Evolutionary conservation across 2,329 filamentous ascomycete species (phyloP).

Genomic region (Rosellinia necatrix): DNA sequence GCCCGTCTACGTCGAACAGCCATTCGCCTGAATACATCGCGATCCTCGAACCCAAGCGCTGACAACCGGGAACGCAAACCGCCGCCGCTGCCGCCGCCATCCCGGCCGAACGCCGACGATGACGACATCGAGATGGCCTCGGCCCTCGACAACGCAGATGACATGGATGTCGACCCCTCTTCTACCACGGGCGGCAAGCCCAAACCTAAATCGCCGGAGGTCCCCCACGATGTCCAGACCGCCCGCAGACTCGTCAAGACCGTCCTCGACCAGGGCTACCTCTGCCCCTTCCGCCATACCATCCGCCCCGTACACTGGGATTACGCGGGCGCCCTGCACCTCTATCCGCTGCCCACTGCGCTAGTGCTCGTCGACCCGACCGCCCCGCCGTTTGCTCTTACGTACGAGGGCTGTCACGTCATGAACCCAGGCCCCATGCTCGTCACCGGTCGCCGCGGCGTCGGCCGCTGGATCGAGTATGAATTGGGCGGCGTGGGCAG

Average conservation of each 20-base stretch:
- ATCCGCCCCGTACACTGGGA: constrained; percentile 90
- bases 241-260: constrained; percentile 87
- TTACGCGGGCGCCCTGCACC: constrained; percentile 72
- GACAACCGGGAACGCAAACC: constrained; percentile 29
- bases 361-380: constrained; percentile 83
- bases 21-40: constrained; percentile 65
- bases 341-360: constrained; percentile 88
- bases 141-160: constrained; percentile 35
- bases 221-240: constrained; percentile 58
- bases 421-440: constrained; percentile 87
- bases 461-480: constrained; percentile 87
- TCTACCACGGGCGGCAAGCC: neutral
- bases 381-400: constrained; percentile 80
- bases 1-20: constrained; percentile 77
- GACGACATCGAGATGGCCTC: constrained; percentile 44
- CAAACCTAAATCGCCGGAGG: constrained; percentile 16
- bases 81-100: constrained; percentile 11
- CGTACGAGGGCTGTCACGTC: constrained; percentile 93
- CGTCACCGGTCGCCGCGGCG: constrained; percentile 68
- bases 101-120: constrained; percentile 17
- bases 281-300: constrained; percentile 83
- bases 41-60: constrained; percentile 28
- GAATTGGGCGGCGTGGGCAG: constrained; percentile 67
- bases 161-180: constrained; percentile 52
- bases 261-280: constrained; percentile 84